Evolutionary conservation across 139 green algal species (phyloP).

Genomic region (Picochlorum sp.): DNA sequence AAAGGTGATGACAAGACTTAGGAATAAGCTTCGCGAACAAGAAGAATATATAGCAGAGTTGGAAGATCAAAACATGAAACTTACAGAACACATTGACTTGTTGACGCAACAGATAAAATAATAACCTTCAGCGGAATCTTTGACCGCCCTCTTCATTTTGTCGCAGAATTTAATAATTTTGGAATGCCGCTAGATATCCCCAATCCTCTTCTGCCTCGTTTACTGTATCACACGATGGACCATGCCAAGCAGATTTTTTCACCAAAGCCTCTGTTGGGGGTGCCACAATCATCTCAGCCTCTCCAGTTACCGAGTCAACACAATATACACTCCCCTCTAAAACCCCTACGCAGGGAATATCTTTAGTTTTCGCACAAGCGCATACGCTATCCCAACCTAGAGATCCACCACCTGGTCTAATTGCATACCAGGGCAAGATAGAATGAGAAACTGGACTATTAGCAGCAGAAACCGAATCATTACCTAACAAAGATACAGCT

Average conservation of each 20-base stretch:
- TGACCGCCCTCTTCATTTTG: too few species aligned
- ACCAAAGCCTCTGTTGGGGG: constrained; percentile 10
- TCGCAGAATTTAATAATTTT: background rate
- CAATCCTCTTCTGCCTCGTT: constrained; percentile 17
- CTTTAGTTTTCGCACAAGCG: background rate
- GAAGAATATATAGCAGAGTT: background rate
- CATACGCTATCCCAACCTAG: constrained; percentile 7
- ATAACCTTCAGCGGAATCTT: too few species aligned
- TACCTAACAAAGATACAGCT: background rate
- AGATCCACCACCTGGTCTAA: constrained; percentile 1
- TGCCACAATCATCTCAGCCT: constrained; percentile 14
- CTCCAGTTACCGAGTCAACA: constrained; percentile 1
- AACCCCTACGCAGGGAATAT: constrained; percentile 1
- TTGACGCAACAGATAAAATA: too few species aligned
- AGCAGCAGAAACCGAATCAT: too few species aligned
- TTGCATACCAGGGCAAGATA: constrained; percentile 17
- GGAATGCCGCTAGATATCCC: constrained; percentile 7
- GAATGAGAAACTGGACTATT: too few species aligned
- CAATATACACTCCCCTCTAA: background rate
- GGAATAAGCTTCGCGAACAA: too few species aligned
- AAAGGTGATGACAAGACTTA: too few species aligned
- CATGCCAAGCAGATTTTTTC: background rate
- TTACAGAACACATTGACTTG: background rate
- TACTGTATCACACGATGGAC: background rate
- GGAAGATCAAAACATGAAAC: background rate